These are phyloP conservation scores for Microthyrium microscopicum DNA, from an alignment of 2,329 filamentous ascomycete species.

Conservation along the genomic window DNA sequence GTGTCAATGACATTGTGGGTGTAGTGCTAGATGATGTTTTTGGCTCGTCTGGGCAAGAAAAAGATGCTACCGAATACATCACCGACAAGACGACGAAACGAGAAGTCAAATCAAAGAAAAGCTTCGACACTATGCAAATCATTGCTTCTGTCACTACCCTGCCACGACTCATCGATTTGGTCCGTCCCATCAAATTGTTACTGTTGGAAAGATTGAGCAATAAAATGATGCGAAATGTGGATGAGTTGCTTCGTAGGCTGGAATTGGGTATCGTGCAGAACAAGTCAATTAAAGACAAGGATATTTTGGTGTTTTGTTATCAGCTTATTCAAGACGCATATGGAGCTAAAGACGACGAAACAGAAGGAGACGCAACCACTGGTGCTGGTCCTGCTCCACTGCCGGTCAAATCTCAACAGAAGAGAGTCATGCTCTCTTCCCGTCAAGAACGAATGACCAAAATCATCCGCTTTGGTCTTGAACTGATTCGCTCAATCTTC, in stretches of 20 bases:
- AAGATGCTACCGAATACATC: conserved; percentile 89
- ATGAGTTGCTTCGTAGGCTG: conserved; percentile 71
- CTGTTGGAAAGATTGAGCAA: conserved; percentile 72
- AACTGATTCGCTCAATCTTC: conserved; percentile 69
- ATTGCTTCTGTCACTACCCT: conserved; percentile 71
- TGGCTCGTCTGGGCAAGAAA: conserved; percentile 80
- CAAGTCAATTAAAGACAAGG: conserved; percentile 56
- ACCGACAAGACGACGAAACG: conserved; percentile 59
- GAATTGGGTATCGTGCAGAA: conserved; percentile 73
- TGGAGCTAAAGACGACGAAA: conserved; percentile 29
- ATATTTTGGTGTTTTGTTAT: conserved; percentile 87
- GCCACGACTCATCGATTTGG: conserved; percentile 52
- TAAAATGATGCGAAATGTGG: conserved; percentile 73
- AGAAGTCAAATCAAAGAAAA: conserved; percentile 96
- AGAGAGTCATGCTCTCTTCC: neutral
- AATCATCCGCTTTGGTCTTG: conserved; percentile 70
- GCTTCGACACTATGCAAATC: conserved; percentile 92
- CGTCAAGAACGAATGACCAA: conserved; percentile 42
- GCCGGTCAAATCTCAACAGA: neutral
- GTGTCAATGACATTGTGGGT: conserved; percentile 56
- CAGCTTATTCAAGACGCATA: conserved; percentile 84
- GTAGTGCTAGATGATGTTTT: conserved; percentile 98
- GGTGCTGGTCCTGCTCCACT: neutral
- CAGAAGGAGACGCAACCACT: conserved; percentile 44
- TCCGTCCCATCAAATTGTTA: conserved; percentile 62